These are phyloP conservation scores for Colletotrichum agaves DNA, from an alignment of 2,329 filamentous ascomycete genomes.

Conservation along the genomic window DNA sequence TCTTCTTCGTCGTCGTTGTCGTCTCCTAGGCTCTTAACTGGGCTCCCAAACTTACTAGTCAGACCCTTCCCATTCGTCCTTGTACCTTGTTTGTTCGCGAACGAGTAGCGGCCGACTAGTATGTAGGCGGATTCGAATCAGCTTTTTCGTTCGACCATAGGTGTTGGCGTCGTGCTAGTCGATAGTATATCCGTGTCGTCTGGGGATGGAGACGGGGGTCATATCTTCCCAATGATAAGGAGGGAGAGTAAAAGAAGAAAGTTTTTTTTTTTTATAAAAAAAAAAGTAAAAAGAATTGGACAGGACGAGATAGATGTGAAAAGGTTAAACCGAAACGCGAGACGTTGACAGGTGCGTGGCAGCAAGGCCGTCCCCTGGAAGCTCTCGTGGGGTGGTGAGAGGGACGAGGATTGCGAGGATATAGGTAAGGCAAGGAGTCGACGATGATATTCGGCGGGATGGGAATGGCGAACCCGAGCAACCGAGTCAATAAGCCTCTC, in stretches of 20 bases:
- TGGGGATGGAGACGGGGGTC: neutral
- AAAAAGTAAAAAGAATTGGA: neutral
- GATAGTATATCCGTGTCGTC: no score
- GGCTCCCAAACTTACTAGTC: neutral
- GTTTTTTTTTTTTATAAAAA: no score
- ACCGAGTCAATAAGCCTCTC: no score
- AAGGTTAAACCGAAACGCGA: neutral
- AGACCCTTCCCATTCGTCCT: neutral
- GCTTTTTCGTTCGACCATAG: neutral
- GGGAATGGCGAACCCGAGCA: no score
- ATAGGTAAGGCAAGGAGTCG: neutral
- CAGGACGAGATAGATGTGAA: neutral
- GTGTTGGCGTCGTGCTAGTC: neutral
- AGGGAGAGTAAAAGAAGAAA: no score
- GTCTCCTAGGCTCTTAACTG: neutral
- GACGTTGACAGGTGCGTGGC: slow-evolving; percentile 10
- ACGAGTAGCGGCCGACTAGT: slow-evolving; percentile 13
- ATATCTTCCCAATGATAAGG: neutral
- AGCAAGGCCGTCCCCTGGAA: slow-evolving; percentile 15
- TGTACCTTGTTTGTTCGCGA: neutral
- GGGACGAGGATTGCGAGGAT: neutral
- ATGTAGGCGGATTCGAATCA: neutral
- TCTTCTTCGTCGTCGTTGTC: neutral
- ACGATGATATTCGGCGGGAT: neutral
- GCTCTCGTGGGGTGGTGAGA: neutral